phyloP scores from a whole-genome alignment of 768 basidiomycete species.

The Russula foetens region DNA sequence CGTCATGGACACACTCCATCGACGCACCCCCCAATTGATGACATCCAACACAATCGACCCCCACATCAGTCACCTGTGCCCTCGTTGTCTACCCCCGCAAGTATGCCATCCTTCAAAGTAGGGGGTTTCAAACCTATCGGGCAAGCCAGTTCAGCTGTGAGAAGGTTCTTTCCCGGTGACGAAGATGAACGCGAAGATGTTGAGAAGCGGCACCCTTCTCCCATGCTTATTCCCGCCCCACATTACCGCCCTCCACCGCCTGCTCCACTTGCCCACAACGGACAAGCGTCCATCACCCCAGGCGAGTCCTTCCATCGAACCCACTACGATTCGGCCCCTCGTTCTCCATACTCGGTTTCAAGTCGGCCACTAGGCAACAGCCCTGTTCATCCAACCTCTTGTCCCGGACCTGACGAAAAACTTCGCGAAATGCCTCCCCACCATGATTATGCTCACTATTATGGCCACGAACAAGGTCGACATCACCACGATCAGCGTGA shows the following conservation, averaged over 20 bases:
- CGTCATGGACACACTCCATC: constrained; percentile 5
- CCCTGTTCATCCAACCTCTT: constrained; percentile 7
- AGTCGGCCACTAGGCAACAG: constrained; percentile 9
- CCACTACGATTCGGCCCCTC: constrained; percentile 12
- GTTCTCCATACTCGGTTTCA: constrained; percentile 8
- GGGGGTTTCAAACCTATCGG: constrained; percentile 64
- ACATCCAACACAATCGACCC: constrained; percentile 6
- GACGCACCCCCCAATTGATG: background rate
- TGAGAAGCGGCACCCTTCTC: constrained; percentile 12
- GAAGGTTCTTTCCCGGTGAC: constrained; percentile 77
- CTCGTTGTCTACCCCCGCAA: background rate
- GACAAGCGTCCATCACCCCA: background rate
- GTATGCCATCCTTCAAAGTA: constrained; percentile 28
- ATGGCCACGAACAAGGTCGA: constrained; percentile 13
- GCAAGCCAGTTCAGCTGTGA: constrained; percentile 46
- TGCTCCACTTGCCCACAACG: constrained; percentile 14
- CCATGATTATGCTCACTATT: constrained; percentile 8
- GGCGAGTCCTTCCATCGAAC: constrained; percentile 12
- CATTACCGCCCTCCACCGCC: constrained; percentile 15
- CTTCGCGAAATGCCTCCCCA: background rate
- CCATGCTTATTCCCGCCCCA: constrained; percentile 9
- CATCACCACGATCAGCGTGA: constrained; percentile 8
- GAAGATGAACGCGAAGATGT: constrained; percentile 45
- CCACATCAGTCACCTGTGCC: constrained; percentile 2
- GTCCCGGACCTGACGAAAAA: constrained; percentile 2